phyloP scores from a whole-genome alignment of 2,329 filamentous ascomycete genomes.

The Xylariaceae sp. region DNA sequence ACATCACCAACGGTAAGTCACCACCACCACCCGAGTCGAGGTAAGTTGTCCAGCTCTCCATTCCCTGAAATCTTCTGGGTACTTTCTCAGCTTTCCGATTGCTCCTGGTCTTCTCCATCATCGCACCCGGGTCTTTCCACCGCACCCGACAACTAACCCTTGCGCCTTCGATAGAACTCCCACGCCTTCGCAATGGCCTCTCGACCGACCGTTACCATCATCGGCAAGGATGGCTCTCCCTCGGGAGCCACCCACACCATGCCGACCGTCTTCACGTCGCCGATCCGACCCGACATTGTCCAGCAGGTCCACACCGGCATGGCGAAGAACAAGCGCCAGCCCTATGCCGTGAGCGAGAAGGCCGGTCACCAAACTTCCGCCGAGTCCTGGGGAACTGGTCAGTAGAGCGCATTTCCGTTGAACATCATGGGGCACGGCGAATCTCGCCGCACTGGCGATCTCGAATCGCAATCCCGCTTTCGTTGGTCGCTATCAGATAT shows the following conservation, averaged over 20 bases:
- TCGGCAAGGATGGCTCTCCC: slow-evolving; percentile 91
- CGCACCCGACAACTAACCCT: slow-evolving; percentile 11
- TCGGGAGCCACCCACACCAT: slow-evolving; percentile 84
- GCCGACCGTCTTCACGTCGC: slow-evolving; percentile 92
- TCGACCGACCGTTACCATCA: slow-evolving; percentile 95
- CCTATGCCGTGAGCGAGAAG: slow-evolving; percentile 99
- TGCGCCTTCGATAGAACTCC: slow-evolving; percentile 12
- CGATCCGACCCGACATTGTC: slow-evolving; percentile 98
- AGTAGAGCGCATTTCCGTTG: slow-evolving; percentile 34
- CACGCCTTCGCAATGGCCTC: slow-evolving; percentile 67
- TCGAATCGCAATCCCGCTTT: no score
- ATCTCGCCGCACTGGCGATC: no score
- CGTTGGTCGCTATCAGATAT: no score
- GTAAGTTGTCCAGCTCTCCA: no score
- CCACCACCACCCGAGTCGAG: slow-evolving; percentile 22
- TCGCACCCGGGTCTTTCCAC: not conserved
- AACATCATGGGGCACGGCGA: not conserved
- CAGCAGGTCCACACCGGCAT: slow-evolving; percentile 98
- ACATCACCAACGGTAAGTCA: slow-evolving; percentile 13
- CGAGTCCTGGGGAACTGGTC: slow-evolving; percentile 99
- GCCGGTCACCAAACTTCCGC: slow-evolving; percentile 99
- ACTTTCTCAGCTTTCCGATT: slow-evolving; percentile 1
- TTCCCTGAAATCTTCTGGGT: not conserved
- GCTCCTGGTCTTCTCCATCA: slow-evolving; percentile 1
- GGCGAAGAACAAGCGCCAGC: slow-evolving; percentile 99